phyloP scores from a whole-genome alignment of 148 eudicot genomes.

The Rhododendron vialii region DNA sequence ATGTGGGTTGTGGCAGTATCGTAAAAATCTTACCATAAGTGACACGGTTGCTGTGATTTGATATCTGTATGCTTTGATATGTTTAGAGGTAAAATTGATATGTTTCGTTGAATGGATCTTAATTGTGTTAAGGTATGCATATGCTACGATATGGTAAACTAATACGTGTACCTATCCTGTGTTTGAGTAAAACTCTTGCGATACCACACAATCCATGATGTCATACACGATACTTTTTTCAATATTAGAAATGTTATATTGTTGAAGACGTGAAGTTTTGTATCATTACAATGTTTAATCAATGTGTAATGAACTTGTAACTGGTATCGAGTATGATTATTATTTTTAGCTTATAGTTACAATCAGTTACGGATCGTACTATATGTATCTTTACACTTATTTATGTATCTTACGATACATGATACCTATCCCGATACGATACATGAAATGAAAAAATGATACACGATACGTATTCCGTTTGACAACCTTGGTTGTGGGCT shows the following conservation, averaged over 20 bases:
- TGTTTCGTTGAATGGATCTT: too few species aligned
- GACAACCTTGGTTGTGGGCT: neutral
- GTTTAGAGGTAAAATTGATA: neutral
- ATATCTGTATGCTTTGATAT: neutral
- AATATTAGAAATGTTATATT: too few species aligned
- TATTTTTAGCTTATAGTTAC: neutral
- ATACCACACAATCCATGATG: too few species aligned
- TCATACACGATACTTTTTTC: neutral
- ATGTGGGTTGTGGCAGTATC: neutral
- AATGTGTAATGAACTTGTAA: neutral
- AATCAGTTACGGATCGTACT: too few species aligned
- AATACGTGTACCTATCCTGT: too few species aligned
- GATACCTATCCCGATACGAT: neutral
- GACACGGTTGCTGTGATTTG: neutral
- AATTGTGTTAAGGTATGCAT: too few species aligned
- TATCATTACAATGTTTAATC: neutral
- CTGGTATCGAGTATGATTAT: neutral
- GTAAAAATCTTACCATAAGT: neutral
- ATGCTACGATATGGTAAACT: too few species aligned
- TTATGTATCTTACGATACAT: neutral
- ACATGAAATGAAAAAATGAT: neutral
- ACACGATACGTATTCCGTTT: neutral
- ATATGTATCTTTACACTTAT: neutral
- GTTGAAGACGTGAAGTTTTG: neutral
- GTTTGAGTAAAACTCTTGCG: too few species aligned